These are phyloP conservation scores for Monosporascus sp. DNA, from an alignment of 2,329 filamentous ascomycete genomes.

Conservation along the genomic window DNA sequence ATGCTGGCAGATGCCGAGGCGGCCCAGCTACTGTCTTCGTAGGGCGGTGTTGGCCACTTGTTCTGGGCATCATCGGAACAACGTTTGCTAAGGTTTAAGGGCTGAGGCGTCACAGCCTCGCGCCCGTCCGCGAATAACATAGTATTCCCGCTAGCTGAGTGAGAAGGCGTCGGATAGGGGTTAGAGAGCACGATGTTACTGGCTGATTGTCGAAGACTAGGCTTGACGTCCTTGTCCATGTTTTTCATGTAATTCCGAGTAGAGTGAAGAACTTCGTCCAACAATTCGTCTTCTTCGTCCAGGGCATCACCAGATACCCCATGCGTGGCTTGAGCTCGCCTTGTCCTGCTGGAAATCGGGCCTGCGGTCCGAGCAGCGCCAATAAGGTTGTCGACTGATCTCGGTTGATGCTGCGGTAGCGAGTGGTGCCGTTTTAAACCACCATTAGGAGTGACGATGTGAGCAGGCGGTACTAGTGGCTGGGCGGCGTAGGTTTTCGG, in stretches of 20 bases:
- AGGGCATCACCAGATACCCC: constrained; percentile 87
- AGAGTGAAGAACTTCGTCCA: constrained; percentile 81
- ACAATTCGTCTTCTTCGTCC: constrained; percentile 91
- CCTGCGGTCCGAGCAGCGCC: constrained; percentile 47
- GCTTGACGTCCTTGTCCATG: constrained; percentile 52
- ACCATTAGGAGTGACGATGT: constrained; percentile 45
- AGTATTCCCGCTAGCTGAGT: constrained; percentile 78
- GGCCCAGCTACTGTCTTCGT: constrained; percentile 91
- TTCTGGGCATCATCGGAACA: constrained; percentile 38
- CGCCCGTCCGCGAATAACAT: constrained; percentile 66
- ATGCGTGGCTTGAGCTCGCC: constrained; percentile 69
- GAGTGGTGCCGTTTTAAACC: constrained; percentile 62
- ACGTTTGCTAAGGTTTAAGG: constrained; percentile 62
- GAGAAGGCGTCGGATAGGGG: constrained; percentile 62
- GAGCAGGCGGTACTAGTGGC: constrained; percentile 46
- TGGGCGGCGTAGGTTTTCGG: constrained; percentile 41
- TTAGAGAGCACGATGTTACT: constrained; percentile 58
- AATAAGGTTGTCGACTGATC: constrained; percentile 59
- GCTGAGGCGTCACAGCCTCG: constrained; percentile 60
- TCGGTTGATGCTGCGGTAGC: constrained; percentile 55
- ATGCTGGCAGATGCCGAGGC: constrained; percentile 77
- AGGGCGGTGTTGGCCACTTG: constrained; percentile 94
- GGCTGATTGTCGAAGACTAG: constrained; percentile 54
- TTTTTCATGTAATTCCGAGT: constrained; percentile 70
- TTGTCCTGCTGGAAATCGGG: constrained; percentile 73